phyloP scores from a whole-genome alignment of 2,329 filamentous ascomycete genomes.

The Verticillium nonalfalfae region DNA sequence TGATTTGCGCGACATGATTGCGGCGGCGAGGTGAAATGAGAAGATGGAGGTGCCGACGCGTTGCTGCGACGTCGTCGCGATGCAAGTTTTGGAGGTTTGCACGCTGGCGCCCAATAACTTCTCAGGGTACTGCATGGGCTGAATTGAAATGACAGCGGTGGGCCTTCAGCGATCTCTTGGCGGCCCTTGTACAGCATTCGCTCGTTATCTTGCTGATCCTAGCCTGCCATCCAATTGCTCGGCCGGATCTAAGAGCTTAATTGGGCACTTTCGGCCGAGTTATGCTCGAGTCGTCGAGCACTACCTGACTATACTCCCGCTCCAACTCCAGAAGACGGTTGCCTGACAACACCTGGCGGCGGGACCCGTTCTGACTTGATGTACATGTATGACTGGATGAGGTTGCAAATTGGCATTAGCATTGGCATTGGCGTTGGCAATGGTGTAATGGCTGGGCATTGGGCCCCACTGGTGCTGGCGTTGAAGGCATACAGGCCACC shows the following conservation, averaged over 20 bases:
- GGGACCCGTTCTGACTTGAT: no score
- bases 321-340: no score
- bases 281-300: neutral
- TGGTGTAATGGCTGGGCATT: neutral
- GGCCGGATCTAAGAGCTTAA: neutral
- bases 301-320: neutral
- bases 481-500: neutral
- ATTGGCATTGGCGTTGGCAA: no score
- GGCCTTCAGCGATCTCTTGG: neutral
- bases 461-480: neutral
- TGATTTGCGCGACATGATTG: neutral
- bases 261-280: neutral
- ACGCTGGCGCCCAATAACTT: neutral
- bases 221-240: neutral
- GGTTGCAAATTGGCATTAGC: no score
- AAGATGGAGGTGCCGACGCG: neutral
- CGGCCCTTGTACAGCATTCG: neutral
- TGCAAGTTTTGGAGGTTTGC: constrained; percentile 9
- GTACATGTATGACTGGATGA: no score
- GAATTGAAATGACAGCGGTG: neutral
- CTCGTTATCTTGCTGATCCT: neutral
- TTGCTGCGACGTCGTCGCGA: neutral
- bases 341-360: no score
- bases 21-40: neutral
- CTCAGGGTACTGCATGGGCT: neutral